Evolutionary conservation across 495 filamentous ascomycete genomes (phyloP), one percentile per base, ranked within the genome.

Genomic region (Penicillium dipodomyicola): DNA sequence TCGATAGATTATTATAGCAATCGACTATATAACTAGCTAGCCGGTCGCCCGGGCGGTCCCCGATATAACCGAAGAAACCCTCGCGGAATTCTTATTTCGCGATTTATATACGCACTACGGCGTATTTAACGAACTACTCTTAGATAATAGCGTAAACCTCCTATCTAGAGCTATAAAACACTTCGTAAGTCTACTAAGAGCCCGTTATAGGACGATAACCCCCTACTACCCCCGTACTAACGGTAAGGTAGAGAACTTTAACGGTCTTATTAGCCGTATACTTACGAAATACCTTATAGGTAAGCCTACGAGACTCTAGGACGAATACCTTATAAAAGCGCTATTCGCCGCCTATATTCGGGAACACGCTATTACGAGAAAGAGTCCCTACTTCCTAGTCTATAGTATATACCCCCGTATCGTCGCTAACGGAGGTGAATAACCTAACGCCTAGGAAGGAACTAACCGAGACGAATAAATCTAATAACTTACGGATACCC

Each of bases 201-300:
- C 12, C 3, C 10, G 19, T 2, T 49, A 56, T 27, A 20, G 0
- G 3, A 55, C 6, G 5, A 56, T 12, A 10, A 56, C 22, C 3
- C 53, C 2, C 0, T 56, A 47, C 8, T 56, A 56, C 10, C 30
- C 9, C 9, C 2, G 5, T 4, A 56, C 29, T 19, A 49, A 56
- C 23, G 23, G 29, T 0, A 56, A 56, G 4, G n/a, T 56, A 0
- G 22, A 56, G 27, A 56, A 49, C 20, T 49, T 56, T 37, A 48
- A 56, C 35, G 35, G 54, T 0, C 5, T 56, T 41, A 8, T 56
- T 0, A 11, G 20, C 0, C 12, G n/a, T 10, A 56, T 56, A 42
- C 12, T 56, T 30, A 56, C 20, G 27, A 49, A 56, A 39, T 49
- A 40, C 23, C 22, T 56, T 19, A 48, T 56, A 48, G 5, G 1